Evolutionary conservation across 2,329 filamentous ascomycete genomes (phyloP), one percentile per base, ranked within the genome.

Genomic region (Lachnellula hyalina): DNA sequence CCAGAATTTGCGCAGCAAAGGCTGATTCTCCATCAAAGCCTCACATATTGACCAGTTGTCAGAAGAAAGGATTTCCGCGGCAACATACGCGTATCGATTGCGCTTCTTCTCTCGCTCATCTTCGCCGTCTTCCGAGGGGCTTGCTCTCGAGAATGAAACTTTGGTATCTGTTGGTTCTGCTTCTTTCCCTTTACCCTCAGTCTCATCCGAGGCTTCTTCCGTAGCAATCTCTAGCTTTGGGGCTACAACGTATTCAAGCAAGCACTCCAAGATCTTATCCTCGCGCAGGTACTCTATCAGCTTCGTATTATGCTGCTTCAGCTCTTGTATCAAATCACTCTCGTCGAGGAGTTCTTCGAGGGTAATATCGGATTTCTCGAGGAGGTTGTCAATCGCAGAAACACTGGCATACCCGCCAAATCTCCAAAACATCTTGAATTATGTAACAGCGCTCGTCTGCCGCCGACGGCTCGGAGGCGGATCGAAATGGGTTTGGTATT

Each of bases 331-430:
- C 67, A 97, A 77, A 71, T 99, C 94, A 68, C 89, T 88, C 79
- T 99, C 94, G 72, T 97, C 92, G 60, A 99, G 84, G 57, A 99
- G 80, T 71, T 97, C 93, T 74, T 99, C 94, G 63, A 97, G 86
- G 51, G 89, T 91, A 71, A 96, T 92, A 74, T 96, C 89, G 65
- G 83, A 85, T 74, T 96, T 96, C 72, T 99, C 94, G 72, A 99
- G 90, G 69, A 99, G 89, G 65, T 87, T 91, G 75, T 97, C 94
- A 74, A 99, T 90, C 70, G 92, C 88, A 68, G 93, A 96, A 75
- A 96, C 88, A 81, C 90, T 96, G 80, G 92, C 90, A 81, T 97
- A 97, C 70, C 91, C 91, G 81, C 94, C 93, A 81, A 97, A 99
- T 76, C 93, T 88, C 94, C 94, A 99, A 76, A 99, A 99, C 94